Evolutionary conservation across 2,329 filamentous ascomycete species (phyloP).

Genomic region (Pseudogymnoascus sp.): DNA sequence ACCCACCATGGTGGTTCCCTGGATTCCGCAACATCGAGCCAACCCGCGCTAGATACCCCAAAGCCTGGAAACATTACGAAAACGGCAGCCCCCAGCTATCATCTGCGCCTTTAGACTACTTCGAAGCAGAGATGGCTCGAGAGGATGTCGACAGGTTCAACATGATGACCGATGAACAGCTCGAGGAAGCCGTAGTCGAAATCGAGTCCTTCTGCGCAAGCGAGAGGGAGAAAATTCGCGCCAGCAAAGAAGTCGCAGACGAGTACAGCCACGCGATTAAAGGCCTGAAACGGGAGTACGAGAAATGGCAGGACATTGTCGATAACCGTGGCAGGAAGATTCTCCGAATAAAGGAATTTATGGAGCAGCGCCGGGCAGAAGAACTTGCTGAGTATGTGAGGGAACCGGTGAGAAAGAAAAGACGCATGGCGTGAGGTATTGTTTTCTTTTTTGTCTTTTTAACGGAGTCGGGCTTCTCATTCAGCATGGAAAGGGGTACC

Average conservation of each 20-base stretch:
- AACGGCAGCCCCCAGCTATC: background rate
- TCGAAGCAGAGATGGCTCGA: background rate
- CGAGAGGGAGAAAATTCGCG: background rate
- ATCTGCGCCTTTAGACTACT: background rate
- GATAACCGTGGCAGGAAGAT: background rate
- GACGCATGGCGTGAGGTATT: background rate
- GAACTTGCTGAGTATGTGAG: background rate
- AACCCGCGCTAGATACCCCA: background rate
- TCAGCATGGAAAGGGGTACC: background rate
- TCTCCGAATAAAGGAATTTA: background rate
- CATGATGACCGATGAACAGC: background rate
- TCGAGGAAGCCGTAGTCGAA: background rate
- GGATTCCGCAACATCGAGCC: background rate
- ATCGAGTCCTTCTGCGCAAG: background rate
- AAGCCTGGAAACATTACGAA: background rate
- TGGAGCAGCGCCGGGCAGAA: background rate
- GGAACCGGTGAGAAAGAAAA: background rate
- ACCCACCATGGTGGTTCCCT: background rate
- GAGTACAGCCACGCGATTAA: background rate
- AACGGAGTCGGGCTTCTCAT: background rate
- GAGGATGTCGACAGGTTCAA: background rate
- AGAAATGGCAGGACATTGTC: background rate
- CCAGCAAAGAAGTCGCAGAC: background rate
- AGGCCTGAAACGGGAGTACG: background rate
- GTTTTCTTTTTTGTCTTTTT: background rate